Base-by-base conservation (phyloP, 352 stramenopile genomes). In the Phytophthora aleatoria region DNA sequence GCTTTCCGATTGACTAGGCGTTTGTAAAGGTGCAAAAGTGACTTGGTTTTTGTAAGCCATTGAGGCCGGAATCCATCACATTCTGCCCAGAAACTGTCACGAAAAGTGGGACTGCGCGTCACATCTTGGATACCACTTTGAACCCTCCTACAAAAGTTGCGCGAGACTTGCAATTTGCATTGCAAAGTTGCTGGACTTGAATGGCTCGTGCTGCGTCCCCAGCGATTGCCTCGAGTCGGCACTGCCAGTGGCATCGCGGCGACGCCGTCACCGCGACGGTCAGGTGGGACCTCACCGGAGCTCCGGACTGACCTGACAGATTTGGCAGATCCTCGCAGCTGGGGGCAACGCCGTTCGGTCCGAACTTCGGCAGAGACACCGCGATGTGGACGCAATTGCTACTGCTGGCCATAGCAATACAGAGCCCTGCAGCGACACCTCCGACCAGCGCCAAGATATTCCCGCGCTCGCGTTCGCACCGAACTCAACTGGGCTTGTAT, bases 11-110 rank as follows among this genome's bases (percentile, higher is more conserved):
- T 33, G 10, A 57, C 56, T 51, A 51, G 36, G 9, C 1, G 1
- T 57, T 64, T 51, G 47, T 51, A 64, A 4, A 12, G 3, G 24
- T 1, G 13, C 8, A 28, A 30, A 1, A 0, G 0, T 38, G 30
- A 55, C 45, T 54, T 55, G 42, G 1, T 1, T 45, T 52, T 58
- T 63, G 30, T 66, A 54, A 28, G 36, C 0, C 7, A 20, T 35
- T 64, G 28, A 57, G 66, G 44, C 60, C 66, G 47, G 66, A 73
- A 63, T 57, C 53, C 52, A 68, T 73, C 66, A 68, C 1, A 36
- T 38, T 67, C 35, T 36, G 57, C 58, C 53, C 58, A 70, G 66
- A 73, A 73, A 65, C 53, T 66, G 66, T 73, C 66, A 67, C n/a
- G 10, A 39, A 52, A 5, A 66, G 66, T 73, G 44, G 66, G 30